A percentile compares a stretch with the other conserved stretches of the same genome.
Conservation (phyloP, 257 asterid species). For the Scutellaria barbata region DNA sequence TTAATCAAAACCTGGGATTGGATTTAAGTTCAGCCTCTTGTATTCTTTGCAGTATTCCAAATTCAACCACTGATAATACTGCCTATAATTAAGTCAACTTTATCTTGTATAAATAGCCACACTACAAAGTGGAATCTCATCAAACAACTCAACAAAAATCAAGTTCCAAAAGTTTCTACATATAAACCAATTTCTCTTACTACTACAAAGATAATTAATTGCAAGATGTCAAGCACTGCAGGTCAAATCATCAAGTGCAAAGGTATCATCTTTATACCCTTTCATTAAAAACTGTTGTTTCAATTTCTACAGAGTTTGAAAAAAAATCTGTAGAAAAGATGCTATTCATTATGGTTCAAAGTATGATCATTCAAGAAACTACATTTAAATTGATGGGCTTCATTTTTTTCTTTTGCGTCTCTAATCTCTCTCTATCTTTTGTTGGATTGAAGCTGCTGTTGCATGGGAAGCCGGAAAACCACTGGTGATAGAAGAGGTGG, state of each 20-base stretch:
- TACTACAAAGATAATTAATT: background rate
- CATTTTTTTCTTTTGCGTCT: too few species aligned
- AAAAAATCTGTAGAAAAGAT: too few species aligned
- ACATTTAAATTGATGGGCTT: background rate
- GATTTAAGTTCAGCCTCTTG: background rate
- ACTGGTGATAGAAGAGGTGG: constrained; percentile 70
- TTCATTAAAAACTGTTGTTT: too few species aligned
- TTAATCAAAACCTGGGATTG: constrained; percentile 27
- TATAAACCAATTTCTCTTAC: background rate
- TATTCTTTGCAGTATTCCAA: background rate
- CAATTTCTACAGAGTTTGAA: too few species aligned
- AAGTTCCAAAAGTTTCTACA: constrained; percentile 20
- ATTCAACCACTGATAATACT: background rate
- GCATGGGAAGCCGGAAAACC: constrained; percentile 81
- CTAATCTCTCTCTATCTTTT: too few species aligned
- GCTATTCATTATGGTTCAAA: too few species aligned
- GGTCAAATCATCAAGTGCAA: constrained; percentile 72
- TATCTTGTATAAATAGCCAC: constrained; percentile 30
- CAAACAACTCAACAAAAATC: background rate
- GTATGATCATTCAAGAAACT: background rate
- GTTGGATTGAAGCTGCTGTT: constrained; percentile 50
- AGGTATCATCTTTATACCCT: constrained; percentile 43
- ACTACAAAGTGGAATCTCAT: constrained; percentile 19
- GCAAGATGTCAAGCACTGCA: constrained; percentile 53
- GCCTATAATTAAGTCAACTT: background rate